Conservation (phyloP, 352 stramenopile species). For the Pythium myriotylum region DNA sequence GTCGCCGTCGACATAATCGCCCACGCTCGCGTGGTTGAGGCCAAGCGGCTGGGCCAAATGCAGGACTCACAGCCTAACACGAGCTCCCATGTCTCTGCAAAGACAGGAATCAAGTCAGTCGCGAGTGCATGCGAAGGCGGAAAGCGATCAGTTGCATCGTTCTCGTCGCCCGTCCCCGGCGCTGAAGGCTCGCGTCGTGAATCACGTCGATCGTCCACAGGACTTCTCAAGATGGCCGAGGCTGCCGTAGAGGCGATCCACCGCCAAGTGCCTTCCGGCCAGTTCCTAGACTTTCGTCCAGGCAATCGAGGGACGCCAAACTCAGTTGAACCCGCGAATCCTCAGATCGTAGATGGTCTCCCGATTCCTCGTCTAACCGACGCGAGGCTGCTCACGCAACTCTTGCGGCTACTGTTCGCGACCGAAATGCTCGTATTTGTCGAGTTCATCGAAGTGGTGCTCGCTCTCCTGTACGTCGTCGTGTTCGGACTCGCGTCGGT, state of each 20-base stretch:
- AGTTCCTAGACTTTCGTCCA: constrained; percentile 19
- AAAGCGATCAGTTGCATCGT: constrained; percentile 8
- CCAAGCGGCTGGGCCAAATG: background rate
- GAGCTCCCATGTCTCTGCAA: background rate
- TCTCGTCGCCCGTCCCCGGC: background rate
- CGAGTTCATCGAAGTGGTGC: constrained; percentile 29
- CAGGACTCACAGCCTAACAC: background rate
- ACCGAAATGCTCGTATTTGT: constrained; percentile 6
- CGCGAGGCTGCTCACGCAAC: constrained; percentile 8
- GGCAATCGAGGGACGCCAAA: background rate
- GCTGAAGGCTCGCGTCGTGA: background rate
- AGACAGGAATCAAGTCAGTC: constrained; percentile 4
- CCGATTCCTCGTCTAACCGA: background rate
- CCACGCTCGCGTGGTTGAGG: constrained; percentile 7
- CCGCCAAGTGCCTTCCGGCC: background rate
- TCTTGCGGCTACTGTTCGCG: constrained; percentile 14
- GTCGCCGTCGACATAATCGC: constrained; percentile 16
- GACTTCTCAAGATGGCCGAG: background rate
- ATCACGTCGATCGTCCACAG: background rate
- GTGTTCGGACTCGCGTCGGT: constrained; percentile 5
- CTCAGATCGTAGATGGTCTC: constrained; percentile 6
- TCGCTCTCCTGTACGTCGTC: constrained; percentile 13
- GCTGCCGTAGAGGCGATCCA: background rate
- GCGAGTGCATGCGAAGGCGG: background rate
- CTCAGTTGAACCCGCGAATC: background rate